Evolutionary conservation across 768 basidiomycete species (phyloP).

Genomic region (Rhizopogon roseolus): DNA sequence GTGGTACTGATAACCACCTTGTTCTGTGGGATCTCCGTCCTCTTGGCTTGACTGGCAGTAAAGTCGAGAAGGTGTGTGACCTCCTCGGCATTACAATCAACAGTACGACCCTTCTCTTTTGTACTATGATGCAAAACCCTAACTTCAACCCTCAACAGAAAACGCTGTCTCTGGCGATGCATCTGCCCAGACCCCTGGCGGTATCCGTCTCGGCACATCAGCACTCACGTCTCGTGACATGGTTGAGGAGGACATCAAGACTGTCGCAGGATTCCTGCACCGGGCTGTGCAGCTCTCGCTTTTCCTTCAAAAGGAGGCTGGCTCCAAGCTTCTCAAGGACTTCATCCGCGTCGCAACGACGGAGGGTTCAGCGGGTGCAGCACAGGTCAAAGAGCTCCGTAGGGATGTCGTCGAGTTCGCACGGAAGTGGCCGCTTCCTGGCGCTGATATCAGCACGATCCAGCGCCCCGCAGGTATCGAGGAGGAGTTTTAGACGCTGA

Average conservation of each 20-base stretch:
- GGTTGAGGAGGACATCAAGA: conserved; percentile 80
- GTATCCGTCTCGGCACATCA: conserved; percentile 93
- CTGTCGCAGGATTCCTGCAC: conserved; percentile 89
- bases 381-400: conserved; percentile 67
- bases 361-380: conserved; percentile 67
- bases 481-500: conserved; percentile 37
- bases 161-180: conserved; percentile 97
- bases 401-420: conserved; percentile 83
- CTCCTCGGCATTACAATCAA: conserved; percentile 95
- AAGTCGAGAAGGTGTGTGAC: conserved; percentile 98
- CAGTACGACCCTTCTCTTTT: conserved; percentile 45
- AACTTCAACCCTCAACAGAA: conserved; percentile 38
- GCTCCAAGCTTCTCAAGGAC: conserved; percentile 92
- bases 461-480: conserved; percentile 60
- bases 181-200: conserved; percentile 93
- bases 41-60: conserved; percentile 92
- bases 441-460: conserved; percentile 52
- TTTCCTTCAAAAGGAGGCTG: conserved; percentile 89
- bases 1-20: conserved; percentile 96
- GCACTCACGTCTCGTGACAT: conserved; percentile 95
- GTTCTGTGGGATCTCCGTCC: conserved; percentile 98
- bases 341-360: conserved; percentile 80
- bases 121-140: not conserved
- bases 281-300: conserved; percentile 91
- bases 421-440: conserved; percentile 87